Evolutionary conservation across 768 basidiomycete species (phyloP).

Genomic region (Gyrodon lividus): DNA sequence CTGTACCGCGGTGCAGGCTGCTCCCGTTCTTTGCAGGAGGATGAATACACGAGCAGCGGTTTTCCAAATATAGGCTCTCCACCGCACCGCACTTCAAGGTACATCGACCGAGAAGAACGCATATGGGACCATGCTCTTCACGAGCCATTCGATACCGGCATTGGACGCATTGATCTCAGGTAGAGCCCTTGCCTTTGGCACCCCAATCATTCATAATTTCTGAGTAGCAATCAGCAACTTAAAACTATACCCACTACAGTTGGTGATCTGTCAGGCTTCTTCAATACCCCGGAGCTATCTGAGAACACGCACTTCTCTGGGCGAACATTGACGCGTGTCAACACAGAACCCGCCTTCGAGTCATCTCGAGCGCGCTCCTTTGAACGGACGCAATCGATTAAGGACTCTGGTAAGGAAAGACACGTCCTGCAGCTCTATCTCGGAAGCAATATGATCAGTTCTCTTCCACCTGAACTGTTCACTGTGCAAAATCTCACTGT

Average conservation of each 20-base stretch:
- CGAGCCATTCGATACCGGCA: slow-evolving; percentile 44
- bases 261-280: slow-evolving; percentile 46
- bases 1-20: slow-evolving; percentile 6
- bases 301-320: slow-evolving; percentile 27
- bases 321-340: slow-evolving; percentile 34
- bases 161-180: slow-evolving; percentile 56
- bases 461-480: slow-evolving; percentile 59
- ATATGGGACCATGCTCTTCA: slow-evolving; percentile 51
- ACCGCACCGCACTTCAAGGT: slow-evolving; percentile 12
- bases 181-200: slow-evolving; percentile 28
- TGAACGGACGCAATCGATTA: slow-evolving; percentile 27
- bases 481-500: slow-evolving; percentile 55
- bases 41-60: slow-evolving; percentile 17
- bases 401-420: slow-evolving; percentile 39
- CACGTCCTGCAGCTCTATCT: slow-evolving; percentile 59
- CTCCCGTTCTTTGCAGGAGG: slow-evolving; percentile 27
- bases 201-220: slow-evolving; percentile 12
- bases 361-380: slow-evolving; percentile 23
- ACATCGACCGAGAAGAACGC: slow-evolving; percentile 32
- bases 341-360: slow-evolving; percentile 33
- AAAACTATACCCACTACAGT: slow-evolving; percentile 50
- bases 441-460: slow-evolving; percentile 49
- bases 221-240: slow-evolving; percentile 38
- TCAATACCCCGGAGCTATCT: slow-evolving; percentile 38
- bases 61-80: slow-evolving; percentile 11